Evolutionary conservation across 805 yeast genomes (phyloP), one percentile per base, ranked within the genome.

Genomic region (Starmerella sp.): DNA sequence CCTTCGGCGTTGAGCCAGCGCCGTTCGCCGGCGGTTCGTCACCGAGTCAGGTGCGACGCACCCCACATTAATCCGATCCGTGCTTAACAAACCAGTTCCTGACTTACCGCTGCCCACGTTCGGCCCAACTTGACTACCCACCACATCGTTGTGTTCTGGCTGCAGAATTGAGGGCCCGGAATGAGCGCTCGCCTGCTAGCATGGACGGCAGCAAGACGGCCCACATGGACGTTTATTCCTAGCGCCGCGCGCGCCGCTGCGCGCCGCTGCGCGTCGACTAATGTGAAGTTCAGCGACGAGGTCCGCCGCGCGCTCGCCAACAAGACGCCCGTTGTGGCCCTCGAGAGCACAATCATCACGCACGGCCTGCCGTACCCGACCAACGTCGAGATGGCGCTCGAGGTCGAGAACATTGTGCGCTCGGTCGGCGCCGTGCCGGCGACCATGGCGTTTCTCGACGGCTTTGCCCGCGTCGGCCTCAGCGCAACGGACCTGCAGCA

Each of bases 331-430:
- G 79, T 88, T 6, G 93, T 89, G 4, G 83, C 96, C 0, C 71
- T 88, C 14, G 96, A 89, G 65, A 81, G 89, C 28, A 88, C 96
- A 7, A 89, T 88, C 63, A 79, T 89, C 60, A 84, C 95, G 6
- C 96, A 88, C 70, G 96, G 96, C 0, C 74, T 88, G 41, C 95
- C 96, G 3, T 84, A 70, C 64, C 96, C 96, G 0, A 76, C 77
- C 28, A 88, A 89, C 63, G 63, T 85, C 10, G 73, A 74, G 30
- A 82, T 88, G 88, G 95, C 96, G 0, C 63, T 62, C 34, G 67
- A 72, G 1, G 95, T 86, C 0, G 95, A 88, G 67, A 55, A 66
- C 5, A 70, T 76, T 7, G 76, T 88, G 15, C 73, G 95, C 44
- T 65, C 66, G 0, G 66, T 74, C 37, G 90, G 91, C 7, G 89